Evolutionary conservation across 495 filamentous ascomycete genomes (phyloP), one percentile per base, ranked within the genome.

Genomic region (Hypoxylon fuscum): DNA sequence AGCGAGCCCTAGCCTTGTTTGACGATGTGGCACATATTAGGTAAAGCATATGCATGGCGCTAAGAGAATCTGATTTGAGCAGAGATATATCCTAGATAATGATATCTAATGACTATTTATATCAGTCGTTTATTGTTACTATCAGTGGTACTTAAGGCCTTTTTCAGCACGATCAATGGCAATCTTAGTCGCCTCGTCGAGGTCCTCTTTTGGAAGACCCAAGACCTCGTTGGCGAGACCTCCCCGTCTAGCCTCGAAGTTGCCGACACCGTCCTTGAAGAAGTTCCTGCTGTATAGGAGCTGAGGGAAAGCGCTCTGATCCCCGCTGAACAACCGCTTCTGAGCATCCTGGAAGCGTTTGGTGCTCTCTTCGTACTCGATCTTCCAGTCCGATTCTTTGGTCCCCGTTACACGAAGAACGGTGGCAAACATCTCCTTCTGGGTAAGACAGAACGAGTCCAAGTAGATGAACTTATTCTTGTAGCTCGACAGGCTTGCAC

Each of bases 201-300:
- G 62, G 61, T 85, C 78, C 71, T 88, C 85, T 55, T 76, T 71
- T 2, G 79, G 73, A 40, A 88, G 68, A 0, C 80, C 85, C 42
- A 88, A 68, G 54, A 74, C 37, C 3, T 72, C 74, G 64, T 89
- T 87, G 6, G 72, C 71, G 49, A 82, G 18, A 1, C 61, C 54
- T 3, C 78, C 74, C 1, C 62, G 69, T 37, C 61, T 76, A 5
- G 47, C 59, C 47, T 78, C 73, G 54, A 72, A 77, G 42, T 86
- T 68, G 0, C 78, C 82, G 38, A 52, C 50, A 1, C 75, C 81
- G 43, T 83, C 79, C 25, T 75, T 76, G 46, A 67, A 85, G 40
- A 84, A 87, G 4, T 77, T 60, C n/a, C 83, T 48, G 3, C 54
- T 68, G 48, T 88, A 88, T 66, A 88, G 66, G 60, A 81, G 58